Base-by-base conservation (phyloP, 495 filamentous ascomycete species). In the Penicillium salamii region DNA sequence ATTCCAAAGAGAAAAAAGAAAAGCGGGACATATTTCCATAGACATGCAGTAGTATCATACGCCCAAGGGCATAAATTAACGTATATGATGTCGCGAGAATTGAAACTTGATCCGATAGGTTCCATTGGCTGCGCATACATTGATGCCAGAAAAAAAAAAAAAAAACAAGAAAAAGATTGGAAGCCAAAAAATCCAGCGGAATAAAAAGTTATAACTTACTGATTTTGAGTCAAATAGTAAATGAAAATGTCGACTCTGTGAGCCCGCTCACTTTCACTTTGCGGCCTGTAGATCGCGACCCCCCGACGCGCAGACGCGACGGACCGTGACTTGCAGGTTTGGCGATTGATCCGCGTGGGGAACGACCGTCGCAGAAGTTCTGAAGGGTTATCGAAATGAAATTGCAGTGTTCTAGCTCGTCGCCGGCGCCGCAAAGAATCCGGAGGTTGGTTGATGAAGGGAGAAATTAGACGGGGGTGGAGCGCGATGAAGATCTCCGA, bases 231-330 rank as follows among this genome's bases (percentile, higher is more conserved):
- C 3, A n/a, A 9, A 8, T 11, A 24, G 20, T 24, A 32, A 12
- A 29, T 23, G 5, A 7, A 24, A 23, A 39, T 15, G 28, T 7
- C 13, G 19, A 13, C 14, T 20, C 20, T 11, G 29, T 19, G n/a
- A 21, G 24, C 12, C 18, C 12, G 33, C 12, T 26, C 34, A 46
- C 47, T 26, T 17, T 37, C 36, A 19, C 38, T 41, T 26, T 1
- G 34, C 12, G 38, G 39, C 35, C 29, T 46, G 52, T 59, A 40
- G 54, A 61, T 55, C 47, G 52, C 54, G 52, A 54, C 46, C 43
- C 60, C 23, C 23, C 56, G 53, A 62, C 61, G 61, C 61, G 61
- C 61, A 61, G 53, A 59, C 57, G 61, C 58, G 58, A 57, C 53
- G 52, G 55, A 62, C 58, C 58, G 61, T 62, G 61, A 62, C 40